Base-by-base conservation (phyloP, 2,329 filamentous ascomycete species). In the Verticillium tricorpus region DNA sequence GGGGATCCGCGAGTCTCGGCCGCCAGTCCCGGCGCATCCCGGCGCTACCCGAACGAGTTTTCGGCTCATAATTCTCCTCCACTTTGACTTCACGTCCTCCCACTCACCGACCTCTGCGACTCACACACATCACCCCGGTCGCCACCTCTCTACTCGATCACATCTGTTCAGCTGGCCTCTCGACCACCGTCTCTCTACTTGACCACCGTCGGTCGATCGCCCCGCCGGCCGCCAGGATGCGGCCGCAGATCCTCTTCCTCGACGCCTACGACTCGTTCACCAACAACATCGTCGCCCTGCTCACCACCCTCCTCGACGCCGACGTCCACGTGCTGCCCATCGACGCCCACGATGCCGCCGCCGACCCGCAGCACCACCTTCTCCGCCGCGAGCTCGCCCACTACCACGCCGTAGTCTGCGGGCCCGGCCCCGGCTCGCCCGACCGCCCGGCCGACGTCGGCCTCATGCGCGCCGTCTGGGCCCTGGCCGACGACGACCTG, bases 261-360 rank as follows among this genome's bases (percentile, higher is more conserved):
- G 95, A 98, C 74, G 93, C 94, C 65, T 96, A 96, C 76, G 95
- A 99, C 78, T 97, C 93, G 52, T 99, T 97, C 77, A 92, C 93
- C 61, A 93, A 96, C 77, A 98, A 97, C 77, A 95, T 98, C 69
- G 87, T 96, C 60, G 88, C 91, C 6, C 85, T 97, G 37, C 82
- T 98, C 56, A 85, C 89, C 68, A 86, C 89, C 4, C 82, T 86
- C 3, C 82, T 96, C 9, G 77, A 82, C 63, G 89, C 85, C 22
- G 80, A 88, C 17, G 89, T 96, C 37, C 84, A 85, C 56, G 85
- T 90, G 54, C 80, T 96, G 63, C 86, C 85, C 65, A 93, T 96
- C 68, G 91, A 92, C 69, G 80, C 80, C n/a, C 73, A 28, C 1
- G 28, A 28, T 28, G 28, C 28, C 28, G 28, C 25, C 25, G 25